Evolutionary conservation across 1,139 yeast genomes (phyloP).

Genomic region (Yamadazyma conglobata): DNA sequence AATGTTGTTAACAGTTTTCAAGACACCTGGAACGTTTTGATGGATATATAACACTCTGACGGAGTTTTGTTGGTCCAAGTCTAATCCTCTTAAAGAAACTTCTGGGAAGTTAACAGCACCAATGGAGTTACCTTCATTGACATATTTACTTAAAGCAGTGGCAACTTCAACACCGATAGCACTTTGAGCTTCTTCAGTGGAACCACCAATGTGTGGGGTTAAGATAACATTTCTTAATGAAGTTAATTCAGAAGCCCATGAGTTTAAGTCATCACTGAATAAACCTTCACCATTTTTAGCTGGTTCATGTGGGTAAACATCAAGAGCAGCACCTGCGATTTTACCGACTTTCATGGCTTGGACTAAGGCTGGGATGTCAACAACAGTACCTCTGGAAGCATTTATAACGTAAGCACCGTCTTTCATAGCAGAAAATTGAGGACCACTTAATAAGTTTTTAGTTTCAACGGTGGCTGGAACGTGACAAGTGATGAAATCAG

Average conservation of each 20-base stretch:
- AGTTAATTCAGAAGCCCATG: constrained; percentile 81
- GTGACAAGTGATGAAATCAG: constrained; percentile 91
- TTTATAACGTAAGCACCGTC: constrained; percentile 92
- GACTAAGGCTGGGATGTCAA: constrained; percentile 90
- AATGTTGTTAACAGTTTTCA: constrained; percentile 94
- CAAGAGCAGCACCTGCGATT: constrained; percentile 96
- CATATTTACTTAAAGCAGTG: constrained; percentile 78
- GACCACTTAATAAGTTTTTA: constrained; percentile 80
- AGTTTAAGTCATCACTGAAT: constrained; percentile 68
- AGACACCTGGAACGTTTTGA: constrained; percentile 98
- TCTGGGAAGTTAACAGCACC: constrained; percentile 99
- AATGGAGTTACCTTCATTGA: constrained; percentile 92
- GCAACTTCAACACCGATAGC: constrained; percentile 97
- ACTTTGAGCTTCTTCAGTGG: constrained; percentile 98
- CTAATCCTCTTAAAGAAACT: constrained; percentile 84
- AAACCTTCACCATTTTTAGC: constrained; percentile 90
- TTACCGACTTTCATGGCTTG: constrained; percentile 91
- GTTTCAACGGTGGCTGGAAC: constrained; percentile 96
- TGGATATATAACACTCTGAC: constrained; percentile 96
- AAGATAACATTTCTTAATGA: constrained; percentile 83
- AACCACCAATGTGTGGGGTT: constrained; percentile 98
- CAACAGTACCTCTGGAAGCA: constrained; percentile 97
- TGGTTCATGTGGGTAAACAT: constrained; percentile 97
- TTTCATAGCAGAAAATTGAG: constrained; percentile 95
- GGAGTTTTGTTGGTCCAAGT: constrained; percentile 80